A percentile compares a stretch with the other conserved stretches of the same genome.
Evolutionary conservation across 495 filamentous ascomycete species (phyloP).

Genomic region (Trichoderma reesei): DNA sequence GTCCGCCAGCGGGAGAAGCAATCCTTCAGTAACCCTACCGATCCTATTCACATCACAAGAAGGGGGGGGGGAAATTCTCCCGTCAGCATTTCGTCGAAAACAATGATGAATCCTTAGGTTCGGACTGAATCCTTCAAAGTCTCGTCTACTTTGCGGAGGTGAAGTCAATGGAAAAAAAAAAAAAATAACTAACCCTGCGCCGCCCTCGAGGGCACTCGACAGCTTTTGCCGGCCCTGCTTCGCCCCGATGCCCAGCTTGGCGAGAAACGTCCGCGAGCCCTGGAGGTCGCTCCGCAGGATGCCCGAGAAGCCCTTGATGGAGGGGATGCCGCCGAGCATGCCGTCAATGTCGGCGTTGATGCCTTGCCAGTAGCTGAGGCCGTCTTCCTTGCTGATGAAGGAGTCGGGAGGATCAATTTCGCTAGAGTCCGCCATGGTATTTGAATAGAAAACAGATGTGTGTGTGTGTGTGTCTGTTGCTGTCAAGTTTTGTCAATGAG

Average conservation of each 20-base stretch:
- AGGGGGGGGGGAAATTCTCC: too few relatives aligned
- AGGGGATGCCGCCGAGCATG: conserved; percentile 55
- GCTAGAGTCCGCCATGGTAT: too few relatives aligned
- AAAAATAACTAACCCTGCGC: conserved; percentile 47
- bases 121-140: too few relatives aligned
- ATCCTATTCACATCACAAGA: conserved; percentile 33
- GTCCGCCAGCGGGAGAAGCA: conserved; percentile 31
- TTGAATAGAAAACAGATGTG: too few relatives aligned
- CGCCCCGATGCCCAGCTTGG: conserved; percentile 54
- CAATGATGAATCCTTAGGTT: neutral
- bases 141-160: too few relatives aligned
- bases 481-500: too few relatives aligned
- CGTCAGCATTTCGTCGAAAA: too few relatives aligned
- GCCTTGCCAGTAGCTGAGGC: conserved; percentile 64
- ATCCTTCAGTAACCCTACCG: conserved; percentile 44
- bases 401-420: too few relatives aligned
- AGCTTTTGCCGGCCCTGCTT: conserved; percentile 21
- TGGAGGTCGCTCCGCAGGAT: conserved; percentile 68
- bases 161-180: too few relatives aligned
- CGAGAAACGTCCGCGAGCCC: conserved; percentile 64
- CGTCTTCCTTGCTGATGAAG: conserved; percentile 39
- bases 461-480: too few relatives aligned
- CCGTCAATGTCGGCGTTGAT: conserved; percentile 60
- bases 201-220: conserved; percentile 38
- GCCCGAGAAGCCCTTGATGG: conserved; percentile 49